Base-by-base conservation (phyloP, 768 basidiomycete genomes). In the Baorangia bicolor region DNA sequence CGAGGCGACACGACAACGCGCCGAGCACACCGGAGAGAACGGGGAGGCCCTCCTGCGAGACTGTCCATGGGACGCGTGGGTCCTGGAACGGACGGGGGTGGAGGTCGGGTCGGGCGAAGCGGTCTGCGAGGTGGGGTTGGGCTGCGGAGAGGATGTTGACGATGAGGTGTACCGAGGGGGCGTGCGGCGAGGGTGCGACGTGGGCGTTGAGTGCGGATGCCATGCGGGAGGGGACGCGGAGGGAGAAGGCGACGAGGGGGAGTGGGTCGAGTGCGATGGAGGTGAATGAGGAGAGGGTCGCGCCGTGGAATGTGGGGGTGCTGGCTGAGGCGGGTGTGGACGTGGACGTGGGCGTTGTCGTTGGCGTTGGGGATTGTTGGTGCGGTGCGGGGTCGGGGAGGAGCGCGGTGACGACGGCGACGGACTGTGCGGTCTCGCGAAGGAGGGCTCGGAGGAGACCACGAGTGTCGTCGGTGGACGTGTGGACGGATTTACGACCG, bases 281-380 rank as follows among this genome's bases (percentile, higher is more conserved):
- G 21, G 92, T 85, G 69, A 98, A 94, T 1, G 94, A 96, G 10
- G 95, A 95, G 31, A 98, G 78, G 1, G 95, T 98, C 21, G 94
- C 93, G 61, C 95, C 94, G 70, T 97, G 94, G 64, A 81, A 92
- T 11, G 54, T 61, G 8, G 62, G 42, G 2, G 41, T 47, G 21
- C 28, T 28, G 28, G 28, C 5, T 28, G 28, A n/a, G n/a, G n/a
- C n/a, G 52, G 25, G 4, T 44, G 40, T 18, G 27, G 56, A 39
- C 0, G 40, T 37, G n/a, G 55, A 23, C 14, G n/a, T n/a, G 47
- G 11, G 45, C 4, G 20, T 31, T 30, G 44, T n/a, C n/a, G n/a
- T n/a, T n/a, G n/a, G n/a, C n/a, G n/a, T n/a, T n/a, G n/a, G n/a
- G n/a, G n/a, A n/a, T n/a, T n/a, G n/a, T n/a, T n/a, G n/a, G n/a